phyloP scores from a whole-genome alignment of 2,329 filamentous ascomycete species.

The Leptographium procerum region DNA sequence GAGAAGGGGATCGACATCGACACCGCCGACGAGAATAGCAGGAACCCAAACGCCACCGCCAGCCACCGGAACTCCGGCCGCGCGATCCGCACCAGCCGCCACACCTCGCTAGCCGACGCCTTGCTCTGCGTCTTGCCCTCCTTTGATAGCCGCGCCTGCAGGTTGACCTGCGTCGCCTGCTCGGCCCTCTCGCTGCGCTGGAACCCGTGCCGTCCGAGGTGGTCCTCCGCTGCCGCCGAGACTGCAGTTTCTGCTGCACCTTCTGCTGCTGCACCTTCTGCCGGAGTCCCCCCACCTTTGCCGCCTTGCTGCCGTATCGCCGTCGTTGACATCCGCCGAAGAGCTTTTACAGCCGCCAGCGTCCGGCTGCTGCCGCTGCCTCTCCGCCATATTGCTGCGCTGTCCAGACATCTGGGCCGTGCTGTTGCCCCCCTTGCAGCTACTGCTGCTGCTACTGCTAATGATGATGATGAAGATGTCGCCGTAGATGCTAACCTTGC shows the following conservation, averaged over 20 bases:
- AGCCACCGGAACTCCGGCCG: constrained; percentile 73
- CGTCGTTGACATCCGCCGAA: neutral
- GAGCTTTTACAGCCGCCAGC: neutral
- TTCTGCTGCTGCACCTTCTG: too few relatives aligned
- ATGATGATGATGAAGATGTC: too few relatives aligned
- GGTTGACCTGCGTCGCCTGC: constrained; percentile 78
- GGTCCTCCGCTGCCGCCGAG: constrained; percentile 17
- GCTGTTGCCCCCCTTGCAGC: neutral
- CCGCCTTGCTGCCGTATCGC: too few relatives aligned
- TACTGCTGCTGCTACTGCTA: neutral
- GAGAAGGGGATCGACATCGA: constrained; percentile 96
- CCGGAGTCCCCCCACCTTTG: neutral
- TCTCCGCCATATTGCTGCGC: neutral
- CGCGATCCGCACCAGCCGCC: constrained; percentile 81
- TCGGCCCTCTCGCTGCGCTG: constrained; percentile 64
- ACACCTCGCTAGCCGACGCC: constrained; percentile 64
- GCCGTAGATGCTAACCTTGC: neutral
- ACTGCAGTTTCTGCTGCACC: neutral
- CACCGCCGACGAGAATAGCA: constrained; percentile 81
- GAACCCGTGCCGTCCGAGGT: constrained; percentile 20
- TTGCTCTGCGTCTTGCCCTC: constrained; percentile 50
- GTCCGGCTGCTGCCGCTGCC: too few relatives aligned
- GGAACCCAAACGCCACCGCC: constrained; percentile 65
- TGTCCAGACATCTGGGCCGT: neutral
- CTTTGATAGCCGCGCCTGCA: constrained; percentile 78